Evolutionary conservation across 305 asterid genomes (phyloP), one percentile per base, ranked within the genome.

Genomic region (Fraxinus greggii): DNA sequence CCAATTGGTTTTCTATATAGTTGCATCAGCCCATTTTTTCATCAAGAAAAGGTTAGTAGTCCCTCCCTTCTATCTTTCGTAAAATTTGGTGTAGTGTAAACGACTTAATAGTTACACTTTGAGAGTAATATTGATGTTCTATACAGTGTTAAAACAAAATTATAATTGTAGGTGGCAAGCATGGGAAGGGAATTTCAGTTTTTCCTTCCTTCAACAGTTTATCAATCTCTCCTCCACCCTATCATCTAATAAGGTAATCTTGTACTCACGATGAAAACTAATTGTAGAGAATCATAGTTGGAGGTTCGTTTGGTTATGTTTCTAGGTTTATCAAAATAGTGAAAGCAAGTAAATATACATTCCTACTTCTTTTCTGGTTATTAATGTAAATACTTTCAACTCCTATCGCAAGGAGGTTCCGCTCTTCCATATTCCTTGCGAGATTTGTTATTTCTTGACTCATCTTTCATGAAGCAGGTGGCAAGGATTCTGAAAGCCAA

Each of bases 41-140:
- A 70, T 95, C 87, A 94, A 89, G 92, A 94, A 86, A 89, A 54
- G 97, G 99, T 97, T 84, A 88, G 97, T 86, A 45, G 76, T 78
- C 51, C 67, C 40, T 84, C 48, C 77, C 77, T 28, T 19, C 23
- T 80, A 9, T 48, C 19, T 76, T 35, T 36, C 10, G 32, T 21
- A 8, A 33, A 48, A 17, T 54, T 73, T 21, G 54, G 38, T 45
- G 76, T 70, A 9, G 35, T 24, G 73, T 65, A 26, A 65, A 65
- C 35, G n/a, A 65, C 45, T 32, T 72, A 15, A 32, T 72, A 15
- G 23, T 17, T 17, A 31, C 4, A 19, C 42, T 33, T 76, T 36
- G 38, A 45, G 54, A 61, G 19, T 78, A 78, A 69, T 83, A 36
- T 19, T 78, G 48, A 56, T 77, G 65, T 29, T 83, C 78, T 85